Evolutionary conservation across 306 rosid genomes (phyloP).

Genomic region (Hippophae tibetana): DNA sequence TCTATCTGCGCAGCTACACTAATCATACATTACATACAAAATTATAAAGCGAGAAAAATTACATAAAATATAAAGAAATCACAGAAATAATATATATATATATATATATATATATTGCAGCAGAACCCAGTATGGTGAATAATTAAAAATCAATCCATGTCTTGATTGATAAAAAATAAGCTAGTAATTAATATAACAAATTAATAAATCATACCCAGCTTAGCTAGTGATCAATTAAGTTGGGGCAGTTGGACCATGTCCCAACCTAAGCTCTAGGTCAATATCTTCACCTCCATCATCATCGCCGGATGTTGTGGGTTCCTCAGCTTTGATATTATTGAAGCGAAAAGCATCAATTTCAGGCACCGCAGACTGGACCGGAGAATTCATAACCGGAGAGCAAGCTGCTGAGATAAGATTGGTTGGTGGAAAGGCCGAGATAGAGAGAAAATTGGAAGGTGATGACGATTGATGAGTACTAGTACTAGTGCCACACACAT

Average conservation of each 20-base stretch:
- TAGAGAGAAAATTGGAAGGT: constrained; percentile 57
- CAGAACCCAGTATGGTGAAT: no score
- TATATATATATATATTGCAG: no score
- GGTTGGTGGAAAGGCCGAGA: constrained; percentile 34
- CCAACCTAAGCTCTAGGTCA: constrained; percentile 89
- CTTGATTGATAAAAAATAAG: no score
- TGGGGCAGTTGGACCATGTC: constrained; percentile 46
- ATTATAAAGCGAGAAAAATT: constrained; percentile 1
- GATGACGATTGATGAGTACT: constrained; percentile 6
- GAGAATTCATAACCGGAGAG: constrained; percentile 20
- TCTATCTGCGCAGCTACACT: constrained; percentile 22
- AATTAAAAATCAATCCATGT: no score
- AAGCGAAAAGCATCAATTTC: constrained; percentile 12
- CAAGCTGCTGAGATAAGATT: constrained; percentile 19
- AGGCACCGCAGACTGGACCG: not conserved
- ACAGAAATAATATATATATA: not conserved
- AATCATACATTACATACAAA: no score
- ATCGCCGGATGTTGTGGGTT: constrained; percentile 9
- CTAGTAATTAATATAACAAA: no score
- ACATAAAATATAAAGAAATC: constrained; percentile 9
- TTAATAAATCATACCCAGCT: no score
- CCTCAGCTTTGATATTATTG: constrained; percentile 16
- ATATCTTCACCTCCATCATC: constrained; percentile 34
- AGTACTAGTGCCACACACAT: constrained; percentile 7
- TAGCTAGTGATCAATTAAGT: constrained; percentile 6